Percentiles rank a stretch among this genome's conserved stretches.
phyloP scores from a whole-genome alignment of 371 early-diverging fungal species.

The Mortierella polycephala region DNA sequence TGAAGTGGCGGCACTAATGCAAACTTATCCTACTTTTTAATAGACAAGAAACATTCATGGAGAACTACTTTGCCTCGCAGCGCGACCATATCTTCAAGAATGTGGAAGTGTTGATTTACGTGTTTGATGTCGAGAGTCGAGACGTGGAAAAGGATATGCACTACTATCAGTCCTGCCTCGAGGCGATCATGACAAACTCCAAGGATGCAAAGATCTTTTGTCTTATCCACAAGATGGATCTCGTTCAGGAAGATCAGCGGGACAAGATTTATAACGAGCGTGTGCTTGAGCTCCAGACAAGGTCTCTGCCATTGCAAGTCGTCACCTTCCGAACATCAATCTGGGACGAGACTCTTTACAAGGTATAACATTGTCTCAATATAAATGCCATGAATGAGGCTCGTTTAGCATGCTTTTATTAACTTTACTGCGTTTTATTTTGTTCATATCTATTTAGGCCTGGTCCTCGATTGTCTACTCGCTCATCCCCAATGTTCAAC shows the following conservation, averaged over 20 bases:
- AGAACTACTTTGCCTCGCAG: slow-evolving; percentile 93
- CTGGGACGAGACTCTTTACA: slow-evolving; percentile 96
- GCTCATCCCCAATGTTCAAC: slow-evolving; percentile 91
- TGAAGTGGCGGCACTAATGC: background rate
- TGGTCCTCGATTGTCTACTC: slow-evolving; percentile 97
- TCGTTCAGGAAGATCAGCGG: slow-evolving; percentile 82
- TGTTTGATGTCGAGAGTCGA: slow-evolving; percentile 95
- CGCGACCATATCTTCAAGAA: slow-evolving; percentile 95
- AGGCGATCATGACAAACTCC: slow-evolving; percentile 83
- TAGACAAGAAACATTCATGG: slow-evolving; percentile 96
- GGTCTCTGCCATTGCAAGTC: slow-evolving; percentile 80
- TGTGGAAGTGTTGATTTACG: slow-evolving; percentile 98
- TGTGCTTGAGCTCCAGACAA: slow-evolving; percentile 72
- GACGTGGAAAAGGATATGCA: slow-evolving; percentile 91
- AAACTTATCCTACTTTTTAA: background rate
- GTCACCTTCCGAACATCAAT: slow-evolving; percentile 91
- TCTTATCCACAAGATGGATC: slow-evolving; percentile 97
- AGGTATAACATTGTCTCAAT: slow-evolving; percentile 66
- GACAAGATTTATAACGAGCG: slow-evolving; percentile 81
- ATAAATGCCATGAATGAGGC: too few relatives aligned
- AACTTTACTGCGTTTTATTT: background rate
- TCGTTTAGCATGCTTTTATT: background rate
- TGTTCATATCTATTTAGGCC: slow-evolving; percentile 64
- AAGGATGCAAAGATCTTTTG: slow-evolving; percentile 94
- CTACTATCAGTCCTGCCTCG: slow-evolving; percentile 91